Percentiles rank a stretch among this genome's conserved stretches.
Evolutionary conservation across 1,284 basidiomycete genomes (phyloP).

Genomic region (Tilletiaria anomala): DNA sequence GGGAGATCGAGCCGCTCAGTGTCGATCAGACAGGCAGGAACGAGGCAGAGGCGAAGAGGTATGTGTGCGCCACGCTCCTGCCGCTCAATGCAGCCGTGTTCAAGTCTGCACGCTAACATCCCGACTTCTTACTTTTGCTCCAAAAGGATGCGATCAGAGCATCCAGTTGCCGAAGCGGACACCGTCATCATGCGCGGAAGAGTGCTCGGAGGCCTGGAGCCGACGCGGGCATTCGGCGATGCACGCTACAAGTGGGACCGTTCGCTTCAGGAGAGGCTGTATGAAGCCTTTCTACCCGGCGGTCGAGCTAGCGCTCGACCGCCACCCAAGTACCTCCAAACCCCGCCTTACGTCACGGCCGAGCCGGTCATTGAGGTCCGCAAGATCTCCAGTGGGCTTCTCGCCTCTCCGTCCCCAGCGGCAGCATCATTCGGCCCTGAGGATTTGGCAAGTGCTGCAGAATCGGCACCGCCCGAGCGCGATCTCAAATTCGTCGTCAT

Average conservation of each 20-base stretch:
- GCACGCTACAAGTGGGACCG: slow-evolving; percentile 67
- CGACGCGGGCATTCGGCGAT: slow-evolving; percentile 85
- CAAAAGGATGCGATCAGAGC: slow-evolving; percentile 68
- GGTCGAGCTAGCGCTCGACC: slow-evolving; percentile 13
- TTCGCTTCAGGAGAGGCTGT: slow-evolving; percentile 39
- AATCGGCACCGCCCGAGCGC: slow-evolving; percentile 5
- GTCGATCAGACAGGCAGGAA: slow-evolving; percentile 94
- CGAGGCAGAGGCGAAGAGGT: slow-evolving; percentile 57
- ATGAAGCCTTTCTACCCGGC: slow-evolving; percentile 38
- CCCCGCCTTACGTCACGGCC: slow-evolving; percentile 81
- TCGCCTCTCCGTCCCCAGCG: background rate
- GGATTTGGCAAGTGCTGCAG: background rate
- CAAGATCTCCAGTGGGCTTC: slow-evolving; percentile 41
- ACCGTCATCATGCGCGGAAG: slow-evolving; percentile 61
- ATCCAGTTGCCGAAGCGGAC: slow-evolving; percentile 57
- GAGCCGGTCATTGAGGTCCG: slow-evolving; percentile 49
- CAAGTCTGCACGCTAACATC: slow-evolving; percentile 47
- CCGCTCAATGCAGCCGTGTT: too few relatives aligned
- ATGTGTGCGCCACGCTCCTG: slow-evolving; percentile 3
- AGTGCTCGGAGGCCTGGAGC: slow-evolving; percentile 72
- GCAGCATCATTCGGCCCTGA: background rate
- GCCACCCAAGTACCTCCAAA: slow-evolving; percentile 26
- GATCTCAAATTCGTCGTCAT: slow-evolving; percentile 51
- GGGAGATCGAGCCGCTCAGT: slow-evolving; percentile 79
- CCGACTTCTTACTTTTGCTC: background rate